Base-by-base conservation (phyloP, 768 basidiomycete genomes). In the Termitomyces eurrhizus region DNA sequence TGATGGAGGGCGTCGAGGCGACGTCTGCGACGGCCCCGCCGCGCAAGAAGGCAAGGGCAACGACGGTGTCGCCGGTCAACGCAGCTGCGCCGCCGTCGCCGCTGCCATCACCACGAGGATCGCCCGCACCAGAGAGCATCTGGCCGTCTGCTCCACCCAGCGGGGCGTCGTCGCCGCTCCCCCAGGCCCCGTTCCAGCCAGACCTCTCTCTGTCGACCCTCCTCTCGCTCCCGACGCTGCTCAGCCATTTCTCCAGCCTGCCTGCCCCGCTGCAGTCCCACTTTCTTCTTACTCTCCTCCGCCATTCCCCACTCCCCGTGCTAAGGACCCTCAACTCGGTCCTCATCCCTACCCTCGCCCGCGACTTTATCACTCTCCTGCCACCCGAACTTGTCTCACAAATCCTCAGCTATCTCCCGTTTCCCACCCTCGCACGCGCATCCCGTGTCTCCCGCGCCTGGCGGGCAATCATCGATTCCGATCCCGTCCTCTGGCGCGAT, bases 331-430 rank as follows among this genome's bases (percentile, higher is more conserved):
- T 98, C 16, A 89, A 95, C 68, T 87, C 89, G 39, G 90, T 98
- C 66, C 80, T 98, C 66, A 88, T 90, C 0, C 93, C 91, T 29
- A 94, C 93, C 2, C 80, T 98, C 33, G 93, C 94, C 24, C 90
- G 95, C 66, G 97, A 99, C 74, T 99, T 98, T 72, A 83, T 98
- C 65, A 88, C 90, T 2, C 83, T 93, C 42, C 84, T 98, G 11
- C 97, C 97, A 5, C 88, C 92, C 37, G 96, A 99, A 68, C 85
- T 99, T 41, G 89, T 93, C 54, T 91, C 95, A 1, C 89, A 92
- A 64, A 83, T 98, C 63, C 83, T 98, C 63, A 87, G 87, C 65
- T 93, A 83, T 71, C 86, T 98, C 37, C 89, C 93, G 4, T 90
- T 89, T 65, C 79, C 86, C 3, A 85, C 91, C 13, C 84, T 98